A percentile compares a stretch with the other conserved stretches of the same genome.
These are phyloP conservation scores for Apocynum venetum DNA, from an alignment of 257 asterid species.

Conservation along the genomic window DNA sequence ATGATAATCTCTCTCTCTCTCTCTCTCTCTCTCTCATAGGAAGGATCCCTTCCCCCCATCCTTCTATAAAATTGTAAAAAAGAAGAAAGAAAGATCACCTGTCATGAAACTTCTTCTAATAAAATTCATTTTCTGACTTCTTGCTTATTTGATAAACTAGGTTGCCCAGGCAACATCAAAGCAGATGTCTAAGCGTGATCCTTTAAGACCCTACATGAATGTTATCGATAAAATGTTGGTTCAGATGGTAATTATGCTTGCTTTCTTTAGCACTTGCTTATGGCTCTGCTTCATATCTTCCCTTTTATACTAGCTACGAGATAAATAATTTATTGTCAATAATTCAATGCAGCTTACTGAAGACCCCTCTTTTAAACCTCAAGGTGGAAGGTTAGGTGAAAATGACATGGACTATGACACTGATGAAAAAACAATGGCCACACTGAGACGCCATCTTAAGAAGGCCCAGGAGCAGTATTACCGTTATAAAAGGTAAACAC, in stretches of 20 bases:
- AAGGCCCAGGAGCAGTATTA: slow-evolving; percentile 64
- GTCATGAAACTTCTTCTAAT: background rate
- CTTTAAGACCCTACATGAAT: slow-evolving; percentile 66
- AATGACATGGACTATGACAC: slow-evolving; percentile 81
- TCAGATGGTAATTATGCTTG: slow-evolving; percentile 53
- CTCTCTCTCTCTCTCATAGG: background rate
- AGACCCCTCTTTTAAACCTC: slow-evolving; percentile 71
- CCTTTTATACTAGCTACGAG: slow-evolving; percentile 2
- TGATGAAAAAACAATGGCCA: slow-evolving; percentile 71
- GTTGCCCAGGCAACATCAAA: slow-evolving; percentile 81
- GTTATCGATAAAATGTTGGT: slow-evolving; percentile 60
- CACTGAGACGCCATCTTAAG: slow-evolving; percentile 64
- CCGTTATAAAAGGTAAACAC: slow-evolving; percentile 58
- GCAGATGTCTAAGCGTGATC: slow-evolving; percentile 79
- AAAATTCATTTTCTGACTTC: slow-evolving; percentile 1
- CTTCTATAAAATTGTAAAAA: background rate
- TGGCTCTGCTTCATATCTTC: slow-evolving; percentile 4
- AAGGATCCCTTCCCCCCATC: background rate
- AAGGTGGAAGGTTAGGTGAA: slow-evolving; percentile 76
- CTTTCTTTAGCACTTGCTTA: slow-evolving; percentile 1
- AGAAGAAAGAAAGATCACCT: background rate
- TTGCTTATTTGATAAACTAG: slow-evolving; percentile 29
- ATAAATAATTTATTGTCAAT: background rate
- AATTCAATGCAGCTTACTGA: slow-evolving; percentile 51
- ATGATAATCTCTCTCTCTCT: background rate